phyloP scores from a whole-genome alignment of 139 green algal species.

The Coelastrella sp. region DNA sequence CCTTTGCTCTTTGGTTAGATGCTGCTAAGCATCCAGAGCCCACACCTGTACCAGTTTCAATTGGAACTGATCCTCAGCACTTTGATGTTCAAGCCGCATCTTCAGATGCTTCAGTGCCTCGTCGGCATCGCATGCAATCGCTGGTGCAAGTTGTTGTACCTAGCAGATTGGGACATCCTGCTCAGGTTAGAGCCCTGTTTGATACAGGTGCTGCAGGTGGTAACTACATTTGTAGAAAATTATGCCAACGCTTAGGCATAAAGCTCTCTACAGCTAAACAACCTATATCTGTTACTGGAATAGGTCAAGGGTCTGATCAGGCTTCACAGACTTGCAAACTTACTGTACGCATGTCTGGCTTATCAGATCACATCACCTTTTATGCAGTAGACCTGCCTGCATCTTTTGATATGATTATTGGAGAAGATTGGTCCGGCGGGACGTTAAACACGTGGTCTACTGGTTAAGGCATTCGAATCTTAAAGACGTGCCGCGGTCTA shows the following conservation, averaged over 20 bases:
- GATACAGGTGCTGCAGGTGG: background rate
- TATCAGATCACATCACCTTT: background rate
- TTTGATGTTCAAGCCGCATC: background rate
- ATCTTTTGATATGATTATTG: slow-evolving; percentile 2
- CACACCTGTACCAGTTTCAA: background rate
- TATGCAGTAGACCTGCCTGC: background rate
- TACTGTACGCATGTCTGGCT: background rate
- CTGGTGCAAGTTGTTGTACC: background rate
- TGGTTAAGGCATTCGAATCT: too few relatives aligned
- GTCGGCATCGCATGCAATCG: background rate
- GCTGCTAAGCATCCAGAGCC: background rate
- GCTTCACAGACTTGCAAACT: background rate
- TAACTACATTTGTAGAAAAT: background rate
- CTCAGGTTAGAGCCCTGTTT: background rate
- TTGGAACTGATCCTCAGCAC: background rate
- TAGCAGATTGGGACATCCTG: background rate
- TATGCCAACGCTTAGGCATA: background rate
- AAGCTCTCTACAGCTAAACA: background rate
- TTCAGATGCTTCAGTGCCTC: background rate
- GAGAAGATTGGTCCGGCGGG: background rate
- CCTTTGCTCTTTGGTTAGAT: background rate
- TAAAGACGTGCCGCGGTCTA: too few relatives aligned
- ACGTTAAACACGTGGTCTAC: too few relatives aligned
- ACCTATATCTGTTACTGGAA: background rate
- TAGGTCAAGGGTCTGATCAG: background rate